A percentile compares a stretch with the other conserved stretches of the same genome.
These are phyloP conservation scores for Schwanniomyces occidentalis DNA, from an alignment of 805 yeast species.

Conservation along the genomic window DNA sequence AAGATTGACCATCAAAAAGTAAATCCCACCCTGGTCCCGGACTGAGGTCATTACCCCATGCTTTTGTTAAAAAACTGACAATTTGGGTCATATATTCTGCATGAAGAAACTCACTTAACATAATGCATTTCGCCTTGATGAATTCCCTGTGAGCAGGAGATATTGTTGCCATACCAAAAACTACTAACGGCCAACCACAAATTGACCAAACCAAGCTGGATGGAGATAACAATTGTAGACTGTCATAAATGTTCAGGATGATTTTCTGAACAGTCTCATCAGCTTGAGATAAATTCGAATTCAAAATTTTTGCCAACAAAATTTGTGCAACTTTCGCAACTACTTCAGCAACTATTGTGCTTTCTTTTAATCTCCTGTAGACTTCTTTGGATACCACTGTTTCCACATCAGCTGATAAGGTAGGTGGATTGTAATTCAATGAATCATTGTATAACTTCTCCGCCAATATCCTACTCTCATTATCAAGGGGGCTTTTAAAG, in stretches of 20 bases:
- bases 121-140: not conserved
- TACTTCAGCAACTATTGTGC: slow-evolving; percentile 3
- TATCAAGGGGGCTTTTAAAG: slow-evolving; percentile 3
- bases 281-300: not conserved
- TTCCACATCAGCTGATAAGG: not conserved
- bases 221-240: slow-evolving; percentile 1
- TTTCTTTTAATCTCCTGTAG: slow-evolving; percentile 1
- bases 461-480: not conserved
- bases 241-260: slow-evolving; percentile 1
- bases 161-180: slow-evolving; percentile 1
- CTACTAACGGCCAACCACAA: slow-evolving; percentile 4
- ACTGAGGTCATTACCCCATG: slow-evolving; percentile 1
- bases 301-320: not conserved
- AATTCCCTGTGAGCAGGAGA: not conserved
- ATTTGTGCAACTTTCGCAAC: slow-evolving; percentile 1
- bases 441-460: not conserved
- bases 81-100: slow-evolving; percentile 4
- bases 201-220: slow-evolving; percentile 2
- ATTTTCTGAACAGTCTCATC: not conserved
- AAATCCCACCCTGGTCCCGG: slow-evolving; percentile 1
- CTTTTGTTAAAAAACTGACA: slow-evolving; percentile 1
- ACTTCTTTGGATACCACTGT: not conserved
- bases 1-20: slow-evolving; percentile 2
- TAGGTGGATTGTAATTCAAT: slow-evolving; percentile 1
- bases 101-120: slow-evolving; percentile 3